Evolutionary conservation across 495 filamentous ascomycete species (phyloP).

Genomic region (Bryoglossum gracile): DNA sequence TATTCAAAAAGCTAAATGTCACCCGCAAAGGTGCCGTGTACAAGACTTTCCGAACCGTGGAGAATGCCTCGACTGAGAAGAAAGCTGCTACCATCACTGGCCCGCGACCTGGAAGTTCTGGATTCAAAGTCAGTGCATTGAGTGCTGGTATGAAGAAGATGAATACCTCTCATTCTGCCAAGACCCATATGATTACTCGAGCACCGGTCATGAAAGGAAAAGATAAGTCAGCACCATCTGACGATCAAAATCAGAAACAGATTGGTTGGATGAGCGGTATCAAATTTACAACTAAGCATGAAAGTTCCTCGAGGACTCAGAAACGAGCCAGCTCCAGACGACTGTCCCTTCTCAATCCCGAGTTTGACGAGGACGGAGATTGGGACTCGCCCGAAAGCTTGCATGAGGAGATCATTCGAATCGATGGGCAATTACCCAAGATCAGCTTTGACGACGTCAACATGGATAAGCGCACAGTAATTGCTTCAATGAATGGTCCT

Average conservation of each 20-base stretch:
- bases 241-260: slow-evolving; percentile 42
- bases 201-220: slow-evolving; percentile 35
- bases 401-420: slow-evolving; percentile 80
- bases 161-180: slow-evolving; percentile 7
- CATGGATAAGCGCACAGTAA: slow-evolving; percentile 61
- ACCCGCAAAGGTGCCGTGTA: slow-evolving; percentile 82
- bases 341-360: slow-evolving; percentile 21
- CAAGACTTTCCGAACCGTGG: slow-evolving; percentile 64
- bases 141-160: slow-evolving; percentile 42
- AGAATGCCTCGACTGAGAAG: slow-evolving; percentile 36
- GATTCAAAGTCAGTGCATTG: slow-evolving; percentile 27
- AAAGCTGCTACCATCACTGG: slow-evolving; percentile 42
- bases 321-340: slow-evolving; percentile 17
- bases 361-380: slow-evolving; percentile 33
- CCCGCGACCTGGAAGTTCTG: slow-evolving; percentile 33
- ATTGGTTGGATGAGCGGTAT: slow-evolving; percentile 94
- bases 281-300: slow-evolving; percentile 59
- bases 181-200: slow-evolving; percentile 14
- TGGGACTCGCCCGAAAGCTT: slow-evolving; percentile 77
- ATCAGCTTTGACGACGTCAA: slow-evolving; percentile 83
- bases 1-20: slow-evolving; percentile 58
- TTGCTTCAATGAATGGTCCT: slow-evolving; percentile 76
- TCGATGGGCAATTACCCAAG: slow-evolving; percentile 74
- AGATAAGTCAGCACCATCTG: slow-evolving; percentile 25
- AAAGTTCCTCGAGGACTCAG: slow-evolving; percentile 1